Percentiles rank a stretch among this genome's conserved stretches.
Conservation (phyloP, 331 rosid species). For the Spiraea crenata region DNA sequence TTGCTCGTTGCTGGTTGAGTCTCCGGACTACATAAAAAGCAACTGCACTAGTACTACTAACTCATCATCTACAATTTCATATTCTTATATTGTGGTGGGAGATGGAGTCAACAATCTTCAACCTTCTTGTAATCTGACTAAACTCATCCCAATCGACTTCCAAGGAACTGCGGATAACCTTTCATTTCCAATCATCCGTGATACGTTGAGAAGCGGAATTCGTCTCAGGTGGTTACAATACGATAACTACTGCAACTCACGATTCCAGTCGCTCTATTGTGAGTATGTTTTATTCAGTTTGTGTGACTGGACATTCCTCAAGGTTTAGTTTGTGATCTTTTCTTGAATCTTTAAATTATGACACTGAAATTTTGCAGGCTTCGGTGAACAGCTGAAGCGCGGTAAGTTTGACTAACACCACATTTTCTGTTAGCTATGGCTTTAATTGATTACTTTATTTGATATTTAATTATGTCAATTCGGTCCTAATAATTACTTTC, state of each 20-base stretch:
- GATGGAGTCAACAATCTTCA: not conserved
- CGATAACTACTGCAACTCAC: not conserved
- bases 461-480: too few species aligned
- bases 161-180: fast-evolving
- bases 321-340: not conserved
- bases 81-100: constrained; percentile 2
- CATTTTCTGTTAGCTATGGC: not conserved
- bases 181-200: constrained; percentile 1
- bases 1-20: not conserved
- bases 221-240: too few species aligned
- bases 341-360: not conserved
- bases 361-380: not conserved
- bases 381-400: not conserved
- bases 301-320: not conserved
- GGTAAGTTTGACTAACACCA: not conserved
- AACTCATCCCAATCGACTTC: fast-evolving
- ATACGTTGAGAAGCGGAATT: not conserved
- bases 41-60: not conserved
- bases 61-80: not conserved
- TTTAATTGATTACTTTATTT: too few species aligned
- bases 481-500: not conserved
- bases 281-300: constrained; percentile 1
- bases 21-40: not conserved
- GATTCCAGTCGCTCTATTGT: not conserved
- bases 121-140: not conserved